A percentile compares a stretch with the other conserved stretches of the same genome.
phyloP scores from a whole-genome alignment of 805 yeast genomes.

The Candida dendrica region DNA sequence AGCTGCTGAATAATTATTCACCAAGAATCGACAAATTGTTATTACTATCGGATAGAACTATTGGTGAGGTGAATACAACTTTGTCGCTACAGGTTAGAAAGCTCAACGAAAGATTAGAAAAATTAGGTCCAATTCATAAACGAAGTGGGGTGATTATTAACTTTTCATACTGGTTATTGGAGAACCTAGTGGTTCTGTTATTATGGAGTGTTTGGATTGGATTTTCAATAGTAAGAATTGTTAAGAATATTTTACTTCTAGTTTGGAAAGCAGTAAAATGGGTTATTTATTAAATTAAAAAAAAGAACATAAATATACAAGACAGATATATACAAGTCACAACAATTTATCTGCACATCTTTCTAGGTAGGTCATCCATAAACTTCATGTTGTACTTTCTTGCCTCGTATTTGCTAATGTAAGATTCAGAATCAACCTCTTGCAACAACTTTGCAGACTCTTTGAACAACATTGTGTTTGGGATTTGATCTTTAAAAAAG shows the following conservation, averaged over 20 bases:
- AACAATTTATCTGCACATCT: too few relatives aligned
- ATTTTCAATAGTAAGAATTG: conserved; percentile 37
- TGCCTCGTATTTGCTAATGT: too few relatives aligned
- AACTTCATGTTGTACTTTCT: too few relatives aligned
- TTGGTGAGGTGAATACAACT: conserved; percentile 70
- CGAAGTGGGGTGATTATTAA: conserved; percentile 28
- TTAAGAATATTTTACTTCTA: conserved; percentile 13
- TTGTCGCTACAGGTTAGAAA: conserved; percentile 53
- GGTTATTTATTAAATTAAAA: conserved; percentile 5
- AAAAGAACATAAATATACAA: too few relatives aligned
- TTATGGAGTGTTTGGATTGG: conserved; percentile 52
- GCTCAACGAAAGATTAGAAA: conserved; percentile 41
- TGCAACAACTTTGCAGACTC: too few relatives aligned
- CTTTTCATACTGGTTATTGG: conserved; percentile 37
- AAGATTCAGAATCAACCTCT: too few relatives aligned
- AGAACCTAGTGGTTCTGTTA: conserved; percentile 42
- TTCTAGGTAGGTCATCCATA: too few relatives aligned
- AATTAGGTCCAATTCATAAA: conserved; percentile 25
- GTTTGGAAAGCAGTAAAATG: conserved; percentile 11
- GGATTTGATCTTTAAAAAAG: too few relatives aligned
- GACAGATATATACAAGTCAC: too few relatives aligned
- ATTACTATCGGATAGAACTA: conserved; percentile 57
- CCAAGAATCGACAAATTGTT: conserved; percentile 53
- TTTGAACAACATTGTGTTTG: too few relatives aligned
- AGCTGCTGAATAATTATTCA: conserved; percentile 25